Conservation (phyloP, 352 stramenopile species). For the Thalassiosira exigua region DNA sequence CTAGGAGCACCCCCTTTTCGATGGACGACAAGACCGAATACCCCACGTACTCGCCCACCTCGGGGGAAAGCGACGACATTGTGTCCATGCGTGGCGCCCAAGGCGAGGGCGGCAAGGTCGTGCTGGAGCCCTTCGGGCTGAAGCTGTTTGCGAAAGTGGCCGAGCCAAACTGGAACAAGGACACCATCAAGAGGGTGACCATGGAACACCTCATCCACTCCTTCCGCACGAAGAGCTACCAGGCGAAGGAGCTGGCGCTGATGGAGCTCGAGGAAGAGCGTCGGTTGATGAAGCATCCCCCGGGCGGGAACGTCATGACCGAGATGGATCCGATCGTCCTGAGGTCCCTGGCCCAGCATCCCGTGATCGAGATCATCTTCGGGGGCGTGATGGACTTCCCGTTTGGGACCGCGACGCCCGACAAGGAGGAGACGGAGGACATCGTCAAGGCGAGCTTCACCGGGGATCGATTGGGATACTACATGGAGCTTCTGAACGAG, state of each 20-base stretch:
- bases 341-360: conserved; percentile 4
- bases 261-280: conserved; percentile 39
- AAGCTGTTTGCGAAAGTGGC: conserved; percentile 8
- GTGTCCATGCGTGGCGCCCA: neutral
- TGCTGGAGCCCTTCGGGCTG: conserved; percentile 27
- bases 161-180: conserved; percentile 20
- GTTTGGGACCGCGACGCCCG: conserved; percentile 2
- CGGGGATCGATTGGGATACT: conserved; percentile 32
- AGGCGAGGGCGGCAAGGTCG: neutral
- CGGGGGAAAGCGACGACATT: neutral
- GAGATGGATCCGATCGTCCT: neutral
- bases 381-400: conserved; percentile 44
- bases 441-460: conserved; percentile 28
- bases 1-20: neutral
- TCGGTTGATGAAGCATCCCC: neutral
- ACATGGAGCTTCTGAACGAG: conserved; percentile 42
- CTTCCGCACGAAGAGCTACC: conserved; percentile 26
- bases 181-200: conserved; percentile 16
- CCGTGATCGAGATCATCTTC: conserved; percentile 31
- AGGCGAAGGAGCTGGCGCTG: conserved; percentile 20
- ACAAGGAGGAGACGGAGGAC: conserved; percentile 14
- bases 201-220: conserved; percentile 36
- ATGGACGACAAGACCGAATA: neutral
- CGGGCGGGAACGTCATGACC: neutral
- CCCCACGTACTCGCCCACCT: conserved; percentile 24